phyloP scores from a whole-genome alignment of 306 rosid genomes.

The Cucurbita ficifolia region DNA sequence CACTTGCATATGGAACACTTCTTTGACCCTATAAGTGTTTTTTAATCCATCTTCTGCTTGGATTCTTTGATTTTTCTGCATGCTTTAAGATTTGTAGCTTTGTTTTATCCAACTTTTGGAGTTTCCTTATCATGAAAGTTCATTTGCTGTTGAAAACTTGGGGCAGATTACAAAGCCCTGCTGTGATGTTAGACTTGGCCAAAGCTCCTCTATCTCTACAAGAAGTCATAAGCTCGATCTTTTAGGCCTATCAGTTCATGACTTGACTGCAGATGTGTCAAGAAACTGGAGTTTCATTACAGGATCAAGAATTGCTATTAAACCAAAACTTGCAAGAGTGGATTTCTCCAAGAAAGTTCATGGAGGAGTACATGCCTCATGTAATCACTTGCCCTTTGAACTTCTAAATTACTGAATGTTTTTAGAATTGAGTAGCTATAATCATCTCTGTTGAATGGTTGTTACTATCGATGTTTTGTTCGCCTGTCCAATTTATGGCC shows the following conservation, averaged over 20 bases:
- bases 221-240: conserved; percentile 26
- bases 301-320: conserved; percentile 44
- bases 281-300: conserved; percentile 66
- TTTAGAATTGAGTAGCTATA: neutral
- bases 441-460: neutral
- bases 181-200: conserved; percentile 21
- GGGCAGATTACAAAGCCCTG: conserved; percentile 24
- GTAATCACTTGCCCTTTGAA: conserved; percentile 20
- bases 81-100: neutral
- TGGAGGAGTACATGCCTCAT: conserved; percentile 45
- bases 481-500: neutral
- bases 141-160: conserved; percentile 23
- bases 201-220: conserved; percentile 17
- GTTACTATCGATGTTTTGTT: neutral
- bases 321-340: conserved; percentile 36
- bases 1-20: neutral
- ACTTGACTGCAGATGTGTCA: conserved; percentile 10
- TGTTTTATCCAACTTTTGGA: neutral
- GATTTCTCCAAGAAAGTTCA: conserved; percentile 21
- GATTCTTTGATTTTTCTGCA: neutral
- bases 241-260: conserved; percentile 15
- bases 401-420: neutral
- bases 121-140: neutral
- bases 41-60: neutral
- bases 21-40: too few relatives aligned